These are phyloP conservation scores for Steccherinum ochraceum DNA, from an alignment of 768 basidiomycete species.

Conservation along the genomic window DNA sequence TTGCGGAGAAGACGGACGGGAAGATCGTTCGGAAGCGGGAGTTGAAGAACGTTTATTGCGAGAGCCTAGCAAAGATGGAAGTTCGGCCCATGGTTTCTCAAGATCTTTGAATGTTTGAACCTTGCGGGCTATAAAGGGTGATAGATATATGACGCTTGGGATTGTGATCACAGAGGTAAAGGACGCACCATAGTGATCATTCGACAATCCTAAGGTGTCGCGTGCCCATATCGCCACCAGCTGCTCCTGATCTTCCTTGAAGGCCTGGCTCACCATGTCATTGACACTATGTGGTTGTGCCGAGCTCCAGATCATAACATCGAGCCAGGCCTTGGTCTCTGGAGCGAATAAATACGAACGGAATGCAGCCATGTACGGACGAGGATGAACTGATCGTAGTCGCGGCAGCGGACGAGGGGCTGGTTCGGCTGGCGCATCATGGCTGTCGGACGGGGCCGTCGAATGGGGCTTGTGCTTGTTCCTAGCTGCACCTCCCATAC, in stretches of 20 bases:
- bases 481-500: constrained; percentile 26
- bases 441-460: not conserved
- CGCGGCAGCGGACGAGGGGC: constrained; percentile 12
- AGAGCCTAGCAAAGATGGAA: constrained; percentile 17
- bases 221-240: constrained; percentile 74
- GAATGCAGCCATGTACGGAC: constrained; percentile 65
- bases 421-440: not conserved
- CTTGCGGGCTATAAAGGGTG: constrained; percentile 21
- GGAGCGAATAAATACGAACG: constrained; percentile 57
- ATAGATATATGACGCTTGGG: not conserved
- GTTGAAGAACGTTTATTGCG: not conserved
- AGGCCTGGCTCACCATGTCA: constrained; percentile 65
- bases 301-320: constrained; percentile 86
- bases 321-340: constrained; percentile 58
- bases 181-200: constrained; percentile 61
- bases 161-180: not conserved
- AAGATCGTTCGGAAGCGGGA: constrained; percentile 9
- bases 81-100: constrained; percentile 52
- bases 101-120: constrained; percentile 71
- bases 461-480: not conserved
- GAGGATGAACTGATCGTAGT: constrained; percentile 41
- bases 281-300: constrained; percentile 76
- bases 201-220: constrained; percentile 64
- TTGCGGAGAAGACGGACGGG: not conserved
- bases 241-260: constrained; percentile 34